Conservation (phyloP, 2,329 filamentous ascomycete genomes). For the Diplodia scrobiculata region DNA sequence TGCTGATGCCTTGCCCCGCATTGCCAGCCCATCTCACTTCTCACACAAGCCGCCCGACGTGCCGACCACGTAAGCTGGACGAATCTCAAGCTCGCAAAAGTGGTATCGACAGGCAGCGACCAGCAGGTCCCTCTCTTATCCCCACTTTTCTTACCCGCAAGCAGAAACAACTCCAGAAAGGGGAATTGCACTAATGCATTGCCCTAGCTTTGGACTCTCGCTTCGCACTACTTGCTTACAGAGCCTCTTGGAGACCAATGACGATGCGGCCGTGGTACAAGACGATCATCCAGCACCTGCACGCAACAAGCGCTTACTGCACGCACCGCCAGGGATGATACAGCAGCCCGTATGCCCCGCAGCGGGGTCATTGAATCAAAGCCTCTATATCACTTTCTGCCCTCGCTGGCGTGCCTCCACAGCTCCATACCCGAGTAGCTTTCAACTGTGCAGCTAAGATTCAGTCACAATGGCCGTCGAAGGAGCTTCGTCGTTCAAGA, state of each 20-base stretch:
- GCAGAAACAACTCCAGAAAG: neutral
- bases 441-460: neutral
- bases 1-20: neutral
- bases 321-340: neutral
- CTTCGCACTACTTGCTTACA: neutral
- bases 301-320: neutral
- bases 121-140: neutral
- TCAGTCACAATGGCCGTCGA: neutral
- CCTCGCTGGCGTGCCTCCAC: neutral
- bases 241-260: neutral
- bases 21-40: neutral
- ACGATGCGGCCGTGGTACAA: neutral
- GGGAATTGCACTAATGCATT: neutral
- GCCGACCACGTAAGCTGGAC: neutral
- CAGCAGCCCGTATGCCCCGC: neutral
- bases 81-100: neutral
- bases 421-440: neutral
- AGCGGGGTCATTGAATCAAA: neutral
- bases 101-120: neutral
- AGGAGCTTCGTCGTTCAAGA: slow-evolving; percentile 18
- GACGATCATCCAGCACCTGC: neutral
- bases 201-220: neutral
- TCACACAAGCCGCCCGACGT: too few species aligned
- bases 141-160: neutral
- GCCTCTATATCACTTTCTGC: neutral